Percentiles rank a stretch among this genome's conserved stretches.
These are phyloP conservation scores for Sclerospora graminicola DNA, from an alignment of 352 stramenopile species.

Conservation along the genomic window DNA sequence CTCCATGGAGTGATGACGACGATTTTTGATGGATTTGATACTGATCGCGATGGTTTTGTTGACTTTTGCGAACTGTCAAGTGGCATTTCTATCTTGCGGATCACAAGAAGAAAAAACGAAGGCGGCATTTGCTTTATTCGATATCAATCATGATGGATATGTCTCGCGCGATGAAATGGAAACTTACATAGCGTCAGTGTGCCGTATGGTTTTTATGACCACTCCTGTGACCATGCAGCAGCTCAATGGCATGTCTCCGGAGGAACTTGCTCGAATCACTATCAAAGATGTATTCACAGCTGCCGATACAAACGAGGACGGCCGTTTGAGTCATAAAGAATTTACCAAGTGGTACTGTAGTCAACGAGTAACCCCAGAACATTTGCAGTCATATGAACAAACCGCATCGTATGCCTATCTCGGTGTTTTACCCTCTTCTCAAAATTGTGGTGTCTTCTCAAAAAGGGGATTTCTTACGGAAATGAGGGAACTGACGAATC, in stretches of 20 bases:
- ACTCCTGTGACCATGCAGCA: conserved; percentile 33
- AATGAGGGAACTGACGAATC: conserved; percentile 74
- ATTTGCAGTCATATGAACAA: conserved; percentile 10
- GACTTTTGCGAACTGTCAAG: conserved; percentile 83
- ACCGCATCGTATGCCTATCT: neutral
- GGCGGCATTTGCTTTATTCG: conserved; percentile 77
- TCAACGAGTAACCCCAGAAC: conserved; percentile 11
- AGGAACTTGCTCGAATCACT: conserved; percentile 65
- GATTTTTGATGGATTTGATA: conserved; percentile 75
- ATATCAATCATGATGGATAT: conserved; percentile 82
- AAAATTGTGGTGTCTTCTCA: conserved; percentile 18
- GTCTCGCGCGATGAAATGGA: conserved; percentile 79
- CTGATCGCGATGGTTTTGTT: conserved; percentile 62
- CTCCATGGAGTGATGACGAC: conserved; percentile 43
- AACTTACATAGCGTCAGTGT: conserved; percentile 79
- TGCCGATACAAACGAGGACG: conserved; percentile 56
- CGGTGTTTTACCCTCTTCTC: conserved; percentile 4
- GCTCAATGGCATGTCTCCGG: conserved; percentile 40
- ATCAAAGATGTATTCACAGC: conserved; percentile 52
- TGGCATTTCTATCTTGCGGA: conserved; percentile 76
- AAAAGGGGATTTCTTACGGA: conserved; percentile 39
- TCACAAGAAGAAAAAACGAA: conserved; percentile 75
- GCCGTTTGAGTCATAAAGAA: conserved; percentile 61
- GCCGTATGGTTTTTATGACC: conserved; percentile 70
- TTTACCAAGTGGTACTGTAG: conserved; percentile 79